Base-by-base conservation (phyloP, 2,329 filamentous ascomycete genomes). In the Trichoderma sp. region DNA sequence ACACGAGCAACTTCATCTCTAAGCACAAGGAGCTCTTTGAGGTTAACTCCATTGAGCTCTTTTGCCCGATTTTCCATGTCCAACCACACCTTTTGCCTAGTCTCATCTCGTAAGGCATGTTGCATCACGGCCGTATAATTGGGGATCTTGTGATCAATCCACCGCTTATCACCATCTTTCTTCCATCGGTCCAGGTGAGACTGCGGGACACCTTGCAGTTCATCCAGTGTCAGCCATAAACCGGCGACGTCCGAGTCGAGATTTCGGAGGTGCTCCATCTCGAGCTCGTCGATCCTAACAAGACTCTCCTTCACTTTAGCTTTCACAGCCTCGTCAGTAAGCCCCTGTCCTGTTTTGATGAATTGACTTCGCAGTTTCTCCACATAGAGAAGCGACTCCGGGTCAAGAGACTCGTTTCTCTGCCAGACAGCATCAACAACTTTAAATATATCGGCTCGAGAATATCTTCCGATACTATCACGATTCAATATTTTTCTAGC, bases 171-270 rank as follows among this genome's bases (percentile, higher is more conserved):
- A 5, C 55, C 69, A 39, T 74, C 71, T 26, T 55, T 53, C 23
- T 70, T 73, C 71, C 64, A 68, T 3, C 81, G 83, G 17, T 86
- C 83, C 3, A 92, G 71, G 4, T 92, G 85, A 79, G 93, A 91
- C n/a, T 86, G 82, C 0, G 92, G 91, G n/a, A 93, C 90, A 58
- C 92, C 92, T 36, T 90, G 87, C 12, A 94, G 83, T 80, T 94
- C 88, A 74, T 91, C 85, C 13, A 80, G 83, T 4, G 90, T 91
- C 75, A 94, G 90, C 91, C 91, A 94, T 61, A 93, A 80, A 1
- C 90, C 91, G 17, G 89, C 90, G 72, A 90, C 88, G 82, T 94
- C 92, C 80, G 93, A 91, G 76, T 93, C 93, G 67, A 94, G 82
- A 75, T 90, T 91, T 84, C 92, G 92, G 28, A 68, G 62, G 50